Conservation (phyloP, 495 filamentous ascomycete genomes). For the Pseudomonodictys pantanalensis region DNA sequence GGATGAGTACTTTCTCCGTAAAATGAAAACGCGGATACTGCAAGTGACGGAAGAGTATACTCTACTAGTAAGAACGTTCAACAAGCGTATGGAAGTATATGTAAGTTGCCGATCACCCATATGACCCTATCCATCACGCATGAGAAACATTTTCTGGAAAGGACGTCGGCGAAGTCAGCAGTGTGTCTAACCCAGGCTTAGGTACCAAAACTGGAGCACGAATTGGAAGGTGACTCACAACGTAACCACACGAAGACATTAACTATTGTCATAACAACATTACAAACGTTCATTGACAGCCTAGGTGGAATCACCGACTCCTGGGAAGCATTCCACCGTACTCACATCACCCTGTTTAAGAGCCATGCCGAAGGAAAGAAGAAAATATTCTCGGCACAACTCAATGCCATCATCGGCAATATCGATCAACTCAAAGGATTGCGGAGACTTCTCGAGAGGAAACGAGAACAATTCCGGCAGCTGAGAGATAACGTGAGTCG, state of each 20-base stretch:
- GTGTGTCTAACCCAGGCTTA: too few relatives aligned
- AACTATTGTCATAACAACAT: constrained; percentile 1
- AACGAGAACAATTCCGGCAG: too few relatives aligned
- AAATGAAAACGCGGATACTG: neutral
- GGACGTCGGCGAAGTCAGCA: neutral
- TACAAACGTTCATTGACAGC: constrained; percentile 1
- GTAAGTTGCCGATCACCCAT: neutral
- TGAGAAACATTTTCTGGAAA: neutral
- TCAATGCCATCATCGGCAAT: constrained; percentile 2
- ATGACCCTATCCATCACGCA: neutral
- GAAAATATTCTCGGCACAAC: too few relatives aligned
- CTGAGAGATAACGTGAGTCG: too few relatives aligned
- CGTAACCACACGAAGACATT: constrained; percentile 3
- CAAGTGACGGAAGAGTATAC: constrained; percentile 8
- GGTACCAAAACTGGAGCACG: too few relatives aligned
- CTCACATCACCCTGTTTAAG: constrained; percentile 2
- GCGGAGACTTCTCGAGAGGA: too few relatives aligned
- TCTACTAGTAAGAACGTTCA: constrained; percentile 4
- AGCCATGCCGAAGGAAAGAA: constrained; percentile 1
- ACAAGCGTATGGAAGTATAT: constrained; percentile 13
- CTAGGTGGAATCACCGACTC: neutral
- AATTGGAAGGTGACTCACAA: neutral
- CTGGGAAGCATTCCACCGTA: constrained; percentile 2
- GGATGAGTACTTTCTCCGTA: constrained; percentile 2
- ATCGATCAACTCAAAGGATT: neutral